A percentile compares a stretch with the other conserved stretches of the same genome.
phyloP scores from a whole-genome alignment of 2,329 filamentous ascomycete species.

The Diplodia sapinea region DNA sequence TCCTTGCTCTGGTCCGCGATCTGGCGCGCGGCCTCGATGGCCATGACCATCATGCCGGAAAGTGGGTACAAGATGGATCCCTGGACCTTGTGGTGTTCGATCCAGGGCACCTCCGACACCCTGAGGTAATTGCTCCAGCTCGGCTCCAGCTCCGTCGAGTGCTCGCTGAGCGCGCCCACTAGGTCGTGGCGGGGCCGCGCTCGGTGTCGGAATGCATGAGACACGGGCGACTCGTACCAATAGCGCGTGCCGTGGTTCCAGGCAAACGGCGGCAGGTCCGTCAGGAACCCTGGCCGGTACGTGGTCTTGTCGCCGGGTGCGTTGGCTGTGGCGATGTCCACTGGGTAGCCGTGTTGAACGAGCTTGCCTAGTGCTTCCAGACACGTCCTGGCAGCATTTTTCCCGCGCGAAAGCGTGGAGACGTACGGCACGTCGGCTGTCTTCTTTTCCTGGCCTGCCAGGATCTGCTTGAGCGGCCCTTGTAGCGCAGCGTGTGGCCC shows the following conservation, averaged over 20 bases:
- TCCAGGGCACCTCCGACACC: constrained; percentile 37
- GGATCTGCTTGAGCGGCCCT: constrained; percentile 31
- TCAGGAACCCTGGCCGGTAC: background rate
- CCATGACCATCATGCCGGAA: constrained; percentile 41
- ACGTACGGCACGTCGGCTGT: constrained; percentile 35
- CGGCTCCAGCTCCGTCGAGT: constrained; percentile 19
- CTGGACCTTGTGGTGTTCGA: constrained; percentile 38
- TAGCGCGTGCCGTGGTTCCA: constrained; percentile 39
- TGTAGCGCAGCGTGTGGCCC: constrained; percentile 42
- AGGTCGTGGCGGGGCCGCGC: constrained; percentile 33
- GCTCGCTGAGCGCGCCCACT: constrained; percentile 32
- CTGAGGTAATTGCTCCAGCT: constrained; percentile 35
- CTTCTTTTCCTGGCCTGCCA: constrained; percentile 8
- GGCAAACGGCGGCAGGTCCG: constrained; percentile 38
- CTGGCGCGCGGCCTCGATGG: constrained; percentile 39
- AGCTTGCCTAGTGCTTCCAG: constrained; percentile 32
- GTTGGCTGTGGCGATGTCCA: constrained; percentile 38
- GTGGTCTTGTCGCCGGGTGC: constrained; percentile 14
- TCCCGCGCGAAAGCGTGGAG: background rate
- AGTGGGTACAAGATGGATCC: constrained; percentile 41
- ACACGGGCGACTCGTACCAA: constrained; percentile 35
- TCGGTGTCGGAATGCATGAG: background rate
- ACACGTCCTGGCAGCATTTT: background rate
- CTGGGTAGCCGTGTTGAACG: constrained; percentile 31
- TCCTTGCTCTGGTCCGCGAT: constrained; percentile 23